Evolutionary conservation across 2,329 filamentous ascomycete species (phyloP).

Genomic region (Curvularia verruculosa): DNA sequence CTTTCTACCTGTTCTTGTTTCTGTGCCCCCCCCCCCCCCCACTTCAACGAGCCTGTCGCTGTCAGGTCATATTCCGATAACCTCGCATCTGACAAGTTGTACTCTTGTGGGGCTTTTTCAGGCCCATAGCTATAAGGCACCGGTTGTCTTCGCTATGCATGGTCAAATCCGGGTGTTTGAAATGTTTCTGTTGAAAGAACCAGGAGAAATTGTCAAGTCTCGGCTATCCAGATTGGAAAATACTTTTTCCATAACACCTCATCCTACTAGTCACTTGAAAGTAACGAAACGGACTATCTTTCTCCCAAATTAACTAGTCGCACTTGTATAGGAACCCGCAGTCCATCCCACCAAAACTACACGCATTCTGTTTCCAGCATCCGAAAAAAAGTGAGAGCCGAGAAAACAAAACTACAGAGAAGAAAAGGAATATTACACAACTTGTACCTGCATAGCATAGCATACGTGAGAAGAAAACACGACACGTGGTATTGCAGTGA

Average conservation of each 20-base stretch:
- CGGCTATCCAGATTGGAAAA: too few species aligned
- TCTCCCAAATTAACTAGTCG: too few species aligned
- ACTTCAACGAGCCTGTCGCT: slow-evolving; percentile 1
- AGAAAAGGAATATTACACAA: background rate
- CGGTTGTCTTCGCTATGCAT: too few species aligned
- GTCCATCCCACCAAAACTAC: too few species aligned
- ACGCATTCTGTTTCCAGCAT: background rate
- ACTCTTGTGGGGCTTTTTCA: background rate
- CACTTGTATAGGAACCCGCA: too few species aligned
- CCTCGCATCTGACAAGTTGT: slow-evolving; percentile 6
- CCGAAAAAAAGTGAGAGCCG: background rate
- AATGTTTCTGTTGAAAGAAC: too few species aligned
- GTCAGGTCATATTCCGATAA: slow-evolving; percentile 14
- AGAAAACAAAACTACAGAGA: background rate
- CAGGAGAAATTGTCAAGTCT: too few species aligned
- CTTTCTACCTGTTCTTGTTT: background rate
- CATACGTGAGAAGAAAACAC: background rate
- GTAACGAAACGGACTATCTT: too few species aligned
- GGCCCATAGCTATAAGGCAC: too few species aligned
- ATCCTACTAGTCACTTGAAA: too few species aligned
- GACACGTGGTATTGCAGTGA: background rate
- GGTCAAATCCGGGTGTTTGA: too few species aligned
- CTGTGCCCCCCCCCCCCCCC: background rate
- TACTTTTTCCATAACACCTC: too few species aligned
- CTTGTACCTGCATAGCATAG: background rate